Evolutionary conservation across 1,284 basidiomycete species (phyloP), one percentile per base, ranked within the genome.

Genomic region (Fomitiporia mediterranea): DNA sequence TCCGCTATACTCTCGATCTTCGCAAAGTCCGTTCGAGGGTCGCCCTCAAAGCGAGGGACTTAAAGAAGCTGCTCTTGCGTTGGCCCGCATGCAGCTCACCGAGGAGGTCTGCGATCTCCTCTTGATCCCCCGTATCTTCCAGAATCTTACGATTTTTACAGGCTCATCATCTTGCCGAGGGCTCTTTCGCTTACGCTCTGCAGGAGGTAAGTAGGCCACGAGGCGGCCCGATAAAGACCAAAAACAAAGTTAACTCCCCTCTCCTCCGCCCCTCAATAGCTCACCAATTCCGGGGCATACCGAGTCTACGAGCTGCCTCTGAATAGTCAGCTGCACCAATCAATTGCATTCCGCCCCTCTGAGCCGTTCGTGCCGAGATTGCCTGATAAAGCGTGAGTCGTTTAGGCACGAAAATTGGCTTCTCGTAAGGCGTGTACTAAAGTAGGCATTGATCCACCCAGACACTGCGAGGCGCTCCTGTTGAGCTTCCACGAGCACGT

Each of bases 401-500:
- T 40, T 11, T 28, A 23, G 25, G 17, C n/a, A n/a, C n/a, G n/a
- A n/a, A n/a, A n/a, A n/a, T n/a, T n/a, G n/a, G n/a, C n/a, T n/a
- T n/a, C n/a, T n/a, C n/a, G n/a, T n/a, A n/a, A n/a, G n/a, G n/a
- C n/a, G n/a, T n/a, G n/a, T n/a, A n/a, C n/a, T n/a, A n/a, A n/a
- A n/a, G n/a, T n/a, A n/a, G 25, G 15, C 11, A 25, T 46, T 17
- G 42, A 9, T 6, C 79, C 79, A 3, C 59, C 72, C 4, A 68
- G 68, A 35, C 63, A 68, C 11, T 65, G 71, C 9, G 68, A 72
- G 17, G 58, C 60, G 2, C 68, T 80, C 46, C 62, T 75, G 19
- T 62, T 68, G 23, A 61, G 65, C 5, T 81, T 72, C 63, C 78
- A 80, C 64, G 58, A 62, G 17, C 69, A 76, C 39, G 68, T 71